phyloP scores from a whole-genome alignment of 2,329 filamentous ascomycete genomes.

The Colletotrichum scovillei region DNA sequence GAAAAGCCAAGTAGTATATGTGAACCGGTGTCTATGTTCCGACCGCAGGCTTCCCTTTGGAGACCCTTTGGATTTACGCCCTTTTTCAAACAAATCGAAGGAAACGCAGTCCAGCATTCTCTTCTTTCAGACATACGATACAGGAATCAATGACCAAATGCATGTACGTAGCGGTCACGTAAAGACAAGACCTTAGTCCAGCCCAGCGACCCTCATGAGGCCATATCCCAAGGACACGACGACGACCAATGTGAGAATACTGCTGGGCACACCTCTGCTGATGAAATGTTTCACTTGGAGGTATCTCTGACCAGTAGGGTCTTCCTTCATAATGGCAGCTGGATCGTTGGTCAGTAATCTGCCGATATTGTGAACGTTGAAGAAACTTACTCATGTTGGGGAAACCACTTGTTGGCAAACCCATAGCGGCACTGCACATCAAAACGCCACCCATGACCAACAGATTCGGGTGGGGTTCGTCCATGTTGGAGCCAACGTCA shows the following conservation, averaged over 20 bases:
- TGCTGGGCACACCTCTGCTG: constrained; percentile 89
- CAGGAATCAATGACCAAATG: background rate
- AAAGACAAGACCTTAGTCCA: constrained; percentile 53
- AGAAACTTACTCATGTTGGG: constrained; percentile 95
- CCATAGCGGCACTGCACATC: constrained; percentile 99
- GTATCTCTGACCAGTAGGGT: constrained; percentile 91
- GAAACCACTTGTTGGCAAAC: constrained; percentile 93
- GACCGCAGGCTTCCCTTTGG: background rate
- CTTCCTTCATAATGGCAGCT: constrained; percentile 99
- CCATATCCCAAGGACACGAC: constrained; percentile 92
- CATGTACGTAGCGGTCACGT: background rate
- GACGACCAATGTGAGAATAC: constrained; percentile 82
- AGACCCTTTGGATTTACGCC: background rate
- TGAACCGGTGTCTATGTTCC: background rate
- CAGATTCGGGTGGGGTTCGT: constrained; percentile 90
- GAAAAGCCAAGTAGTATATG: background rate
- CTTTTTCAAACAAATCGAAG: background rate
- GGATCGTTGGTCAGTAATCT: background rate
- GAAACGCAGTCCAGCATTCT: background rate
- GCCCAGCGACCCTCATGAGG: constrained; percentile 81
- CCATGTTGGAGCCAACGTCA: constrained; percentile 86
- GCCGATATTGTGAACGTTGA: too few relatives aligned
- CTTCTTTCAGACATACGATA: background rate
- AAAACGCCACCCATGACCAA: constrained; percentile 94
- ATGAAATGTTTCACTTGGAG: constrained; percentile 94